These are phyloP conservation scores for Colletotrichum eremochloae DNA, from an alignment of 2,329 filamentous ascomycete genomes.

Conservation along the genomic window DNA sequence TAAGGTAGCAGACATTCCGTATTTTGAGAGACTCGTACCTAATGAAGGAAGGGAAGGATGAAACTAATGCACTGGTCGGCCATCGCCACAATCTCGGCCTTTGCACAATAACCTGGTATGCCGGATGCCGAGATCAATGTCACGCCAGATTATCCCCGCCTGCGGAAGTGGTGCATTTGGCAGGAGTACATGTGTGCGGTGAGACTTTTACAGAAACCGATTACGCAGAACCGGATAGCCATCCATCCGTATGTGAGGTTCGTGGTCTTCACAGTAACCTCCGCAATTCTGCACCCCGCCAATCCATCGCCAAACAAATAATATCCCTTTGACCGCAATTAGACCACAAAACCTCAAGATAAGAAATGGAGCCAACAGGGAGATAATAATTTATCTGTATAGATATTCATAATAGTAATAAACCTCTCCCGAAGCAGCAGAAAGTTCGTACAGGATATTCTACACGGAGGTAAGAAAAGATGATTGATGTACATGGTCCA, in stretches of 20 bases:
- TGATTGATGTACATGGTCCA: too few species aligned
- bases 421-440: too few species aligned
- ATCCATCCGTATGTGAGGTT: not conserved
- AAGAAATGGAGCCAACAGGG: too few species aligned
- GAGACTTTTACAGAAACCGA: too few species aligned
- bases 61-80: constrained; percentile 39
- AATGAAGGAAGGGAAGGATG: not conserved
- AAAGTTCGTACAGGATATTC: too few species aligned
- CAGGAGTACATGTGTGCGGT: not conserved
- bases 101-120: constrained; percentile 18
- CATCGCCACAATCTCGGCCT: constrained; percentile 27
- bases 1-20: not conserved
- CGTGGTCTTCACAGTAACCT: not conserved
- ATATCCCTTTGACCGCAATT: too few species aligned
- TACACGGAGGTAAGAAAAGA: too few species aligned
- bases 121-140: constrained; percentile 18
- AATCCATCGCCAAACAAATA: too few species aligned
- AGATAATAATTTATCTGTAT: too few species aligned
- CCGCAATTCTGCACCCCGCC: not conserved
- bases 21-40: too few species aligned
- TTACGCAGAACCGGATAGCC: not conserved
- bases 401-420: too few species aligned
- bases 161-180: not conserved
- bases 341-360: too few species aligned
- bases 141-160: not conserved